Evolutionary conservation across 1,284 basidiomycete genomes (phyloP).

Genomic region (Tetrapyrgos nigripes): DNA sequence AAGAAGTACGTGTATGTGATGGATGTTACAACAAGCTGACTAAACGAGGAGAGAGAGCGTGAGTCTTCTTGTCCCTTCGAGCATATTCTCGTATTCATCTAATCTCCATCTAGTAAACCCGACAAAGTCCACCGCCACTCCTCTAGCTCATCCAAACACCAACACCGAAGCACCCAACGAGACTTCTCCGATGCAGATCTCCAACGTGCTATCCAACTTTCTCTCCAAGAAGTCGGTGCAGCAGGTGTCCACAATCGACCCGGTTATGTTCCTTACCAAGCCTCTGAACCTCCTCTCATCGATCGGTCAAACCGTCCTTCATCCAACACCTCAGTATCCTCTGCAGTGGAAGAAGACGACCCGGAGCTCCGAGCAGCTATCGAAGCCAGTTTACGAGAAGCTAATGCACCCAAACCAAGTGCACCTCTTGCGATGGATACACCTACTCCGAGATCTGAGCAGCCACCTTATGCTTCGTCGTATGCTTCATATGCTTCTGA

Average conservation of each 20-base stretch:
- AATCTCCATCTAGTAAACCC: conserved; percentile 58
- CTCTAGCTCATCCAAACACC: conserved; percentile 31
- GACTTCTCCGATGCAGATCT: conserved; percentile 89
- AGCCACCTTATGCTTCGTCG: conserved; percentile 43
- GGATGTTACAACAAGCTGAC: conserved; percentile 81
- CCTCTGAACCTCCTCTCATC: conserved; percentile 79
- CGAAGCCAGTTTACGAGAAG: conserved; percentile 92
- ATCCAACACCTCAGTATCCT: conserved; percentile 26
- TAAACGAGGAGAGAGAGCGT: conserved; percentile 63
- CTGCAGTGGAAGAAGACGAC: conserved; percentile 85
- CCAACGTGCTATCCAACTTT: conserved; percentile 92
- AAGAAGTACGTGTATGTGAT: conserved; percentile 96
- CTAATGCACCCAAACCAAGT: conserved; percentile 79
- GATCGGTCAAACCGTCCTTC: conserved; percentile 57
- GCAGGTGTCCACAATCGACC: conserved; percentile 54
- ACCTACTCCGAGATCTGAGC: conserved; percentile 38
- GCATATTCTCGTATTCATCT: neutral
- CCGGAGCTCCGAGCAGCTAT: conserved; percentile 94
- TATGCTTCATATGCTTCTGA: too few relatives aligned
- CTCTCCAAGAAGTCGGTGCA: conserved; percentile 79
- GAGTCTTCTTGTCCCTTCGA: conserved; percentile 26
- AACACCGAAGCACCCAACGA: conserved; percentile 59
- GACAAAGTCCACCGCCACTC: conserved; percentile 51
- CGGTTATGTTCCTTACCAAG: conserved; percentile 74
- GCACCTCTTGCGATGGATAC: conserved; percentile 72